A percentile compares a stretch with the other conserved stretches of the same genome.
Conservation (phyloP, 1,284 basidiomycete genomes). For the Moesziomyces antarcticus region DNA sequence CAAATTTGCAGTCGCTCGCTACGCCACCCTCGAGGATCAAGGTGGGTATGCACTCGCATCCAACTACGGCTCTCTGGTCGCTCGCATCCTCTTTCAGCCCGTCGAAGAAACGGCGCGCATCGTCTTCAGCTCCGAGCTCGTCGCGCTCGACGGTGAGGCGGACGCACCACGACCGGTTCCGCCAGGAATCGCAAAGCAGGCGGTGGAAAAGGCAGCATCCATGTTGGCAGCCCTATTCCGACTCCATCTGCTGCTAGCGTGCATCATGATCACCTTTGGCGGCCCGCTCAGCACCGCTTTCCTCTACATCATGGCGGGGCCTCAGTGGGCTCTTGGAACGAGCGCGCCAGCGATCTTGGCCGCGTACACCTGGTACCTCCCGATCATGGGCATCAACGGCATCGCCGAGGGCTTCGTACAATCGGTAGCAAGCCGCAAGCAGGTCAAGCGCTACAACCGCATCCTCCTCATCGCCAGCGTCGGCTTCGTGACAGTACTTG, state of each 20-base stretch:
- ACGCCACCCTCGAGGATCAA: slow-evolving; percentile 60
- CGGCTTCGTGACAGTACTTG: slow-evolving; percentile 43
- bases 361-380: slow-evolving; percentile 59
- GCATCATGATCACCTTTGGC: slow-evolving; percentile 49
- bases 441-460: slow-evolving; percentile 48
- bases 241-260: slow-evolving; percentile 49
- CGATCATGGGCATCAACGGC: slow-evolving; percentile 65
- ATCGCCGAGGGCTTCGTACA: slow-evolving; percentile 64
- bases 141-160: slow-evolving; percentile 6
- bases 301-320: slow-evolving; percentile 59
- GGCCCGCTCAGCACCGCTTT: slow-evolving; percentile 50
- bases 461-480: slow-evolving; percentile 52
- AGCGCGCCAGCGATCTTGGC: slow-evolving; percentile 54
- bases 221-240: slow-evolving; percentile 50
- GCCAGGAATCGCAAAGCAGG: too few relatives aligned
- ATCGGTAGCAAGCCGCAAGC: slow-evolving; percentile 33
- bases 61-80: slow-evolving; percentile 65
- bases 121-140: slow-evolving; percentile 39
- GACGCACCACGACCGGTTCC: background rate
- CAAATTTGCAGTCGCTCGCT: slow-evolving; percentile 73
- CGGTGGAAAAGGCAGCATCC: background rate
- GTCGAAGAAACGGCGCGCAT: slow-evolving; percentile 62
- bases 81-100: slow-evolving; percentile 65
- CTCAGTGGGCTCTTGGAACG: slow-evolving; percentile 53
- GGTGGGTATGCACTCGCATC: slow-evolving; percentile 66